phyloP scores from a whole-genome alignment of 2,329 filamentous ascomycete genomes.

The Achaetomium macrosporum region DNA sequence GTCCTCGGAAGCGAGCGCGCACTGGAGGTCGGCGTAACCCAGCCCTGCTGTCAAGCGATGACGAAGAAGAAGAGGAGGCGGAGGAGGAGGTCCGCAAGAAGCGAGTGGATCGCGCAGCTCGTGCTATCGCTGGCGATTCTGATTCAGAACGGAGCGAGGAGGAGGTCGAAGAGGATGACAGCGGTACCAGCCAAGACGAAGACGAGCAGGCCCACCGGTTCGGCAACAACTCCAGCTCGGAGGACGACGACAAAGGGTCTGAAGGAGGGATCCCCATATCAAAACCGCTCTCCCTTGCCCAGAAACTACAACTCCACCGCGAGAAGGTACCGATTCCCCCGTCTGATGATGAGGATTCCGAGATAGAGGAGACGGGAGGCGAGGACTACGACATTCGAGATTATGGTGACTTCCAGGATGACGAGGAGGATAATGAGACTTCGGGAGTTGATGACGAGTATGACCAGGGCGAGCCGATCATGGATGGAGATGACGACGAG shows the following conservation, averaged over 20 bases:
- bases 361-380: slow-evolving; percentile 5
- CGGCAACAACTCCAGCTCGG: slow-evolving; percentile 3
- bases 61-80: slow-evolving; percentile 9
- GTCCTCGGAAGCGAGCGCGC: slow-evolving; percentile 9
- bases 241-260: not conserved
- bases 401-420: slow-evolving; percentile 20
- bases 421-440: slow-evolving; percentile 15
- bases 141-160: not conserved
- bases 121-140: not conserved
- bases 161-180: not conserved
- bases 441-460: not conserved
- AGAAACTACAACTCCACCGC: slow-evolving; percentile 15
- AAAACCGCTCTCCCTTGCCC: slow-evolving; percentile 6
- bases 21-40: not conserved
- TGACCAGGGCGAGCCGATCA: not conserved
- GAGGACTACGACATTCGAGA: slow-evolving; percentile 16
- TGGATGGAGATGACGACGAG: not conserved
- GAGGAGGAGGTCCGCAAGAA: not conserved
- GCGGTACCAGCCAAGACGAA: not conserved
- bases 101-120: not conserved
- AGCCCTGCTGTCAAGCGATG: slow-evolving; percentile 6
- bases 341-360: slow-evolving; percentile 7
- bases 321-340: slow-evolving; percentile 5
- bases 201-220: not conserved
- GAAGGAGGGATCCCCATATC: not conserved